Evolutionary conservation across 345 rosid genomes (phyloP), one percentile per base, ranked within the genome.

Genomic region (Moricandia arvensis): DNA sequence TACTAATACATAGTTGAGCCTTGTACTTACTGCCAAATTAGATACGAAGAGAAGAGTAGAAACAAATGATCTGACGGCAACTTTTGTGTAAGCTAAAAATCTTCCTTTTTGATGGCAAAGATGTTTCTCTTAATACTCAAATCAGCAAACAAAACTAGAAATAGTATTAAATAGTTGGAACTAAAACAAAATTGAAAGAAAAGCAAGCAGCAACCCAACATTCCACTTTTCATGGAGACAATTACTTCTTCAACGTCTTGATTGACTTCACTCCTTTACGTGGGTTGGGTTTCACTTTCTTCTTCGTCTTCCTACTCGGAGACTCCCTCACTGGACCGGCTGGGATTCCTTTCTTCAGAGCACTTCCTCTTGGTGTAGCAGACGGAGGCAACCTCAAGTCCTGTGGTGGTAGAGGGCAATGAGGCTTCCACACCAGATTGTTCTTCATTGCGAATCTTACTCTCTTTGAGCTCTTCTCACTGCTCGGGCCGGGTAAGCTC

Each of bases 381-480:
- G 99, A 89, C 2, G 99, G 97, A 0, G 99, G 99, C 80, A 92
- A 75, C 82, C 99, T 90, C 85, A 95, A 72, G 74, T 84, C 86
- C 67, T 92, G 88, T 11, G 97, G 99, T 71, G 99, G 99, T 63
- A 95, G 73, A 45, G 99, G 99, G 75, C 83, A 90, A 59, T 92
- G 96, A 8, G 99, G 96, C 79, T 92, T 95, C 99, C 99, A 95
- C 37, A 92, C 96, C 86, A 95, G 73, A 83, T 92, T 95, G 83
- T 81, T 90, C 72, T 86, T 90, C 93, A 90, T 92, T 8, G 97
- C 88, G 54, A 95, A 95, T 74, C 89, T 83, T 15, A 95, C 99
- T 87, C 89, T 90, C 90, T 92, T 95, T 8, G 80, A 83, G 83
- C 93, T 87, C 80, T 87, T 87, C 75, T 86, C 90, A 6, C 60